Conservation (phyloP, 169 alveolate genomes). For the Theileria luwenshuni region DNA sequence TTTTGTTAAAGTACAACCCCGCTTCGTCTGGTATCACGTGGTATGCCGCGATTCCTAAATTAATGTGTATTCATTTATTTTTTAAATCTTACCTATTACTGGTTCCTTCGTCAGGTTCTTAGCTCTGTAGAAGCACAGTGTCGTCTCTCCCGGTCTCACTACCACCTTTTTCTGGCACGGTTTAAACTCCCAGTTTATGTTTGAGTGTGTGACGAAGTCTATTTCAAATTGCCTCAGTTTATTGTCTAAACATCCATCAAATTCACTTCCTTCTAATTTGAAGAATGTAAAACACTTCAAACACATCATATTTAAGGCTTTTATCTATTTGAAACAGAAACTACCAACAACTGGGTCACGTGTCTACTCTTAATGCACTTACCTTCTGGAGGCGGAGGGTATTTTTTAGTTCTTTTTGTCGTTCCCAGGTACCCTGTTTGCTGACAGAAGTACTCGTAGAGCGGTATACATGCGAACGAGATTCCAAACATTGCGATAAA, state of each 20-base stretch:
- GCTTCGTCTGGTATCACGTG: conserved; percentile 92
- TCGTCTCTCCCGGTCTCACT: conserved; percentile 88
- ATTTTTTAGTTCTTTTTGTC: conserved; percentile 49
- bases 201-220: conserved; percentile 76
- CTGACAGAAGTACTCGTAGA: conserved; percentile 78
- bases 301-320: no score
- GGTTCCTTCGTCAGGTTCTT: conserved; percentile 78
- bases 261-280: not conserved
- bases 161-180: conserved; percentile 83
- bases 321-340: no score
- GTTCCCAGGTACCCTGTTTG: conserved; percentile 79
- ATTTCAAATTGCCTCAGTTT: conserved; percentile 70
- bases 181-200: conserved; percentile 84
- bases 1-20: conserved; percentile 91
- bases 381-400: conserved; percentile 64
- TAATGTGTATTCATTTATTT: not conserved
- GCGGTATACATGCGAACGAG: conserved; percentile 78
- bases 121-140: conserved; percentile 87
- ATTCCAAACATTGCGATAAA: conserved; percentile 73
- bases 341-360: no score
- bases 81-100: conserved; percentile 65
- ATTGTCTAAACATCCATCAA: conserved; percentile 40
- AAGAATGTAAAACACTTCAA: conserved; percentile 13
- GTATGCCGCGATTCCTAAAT: conserved; percentile 87
- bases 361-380: no score